Conservation (phyloP, 2,329 filamentous ascomycete species). For the Scolecobasidium constrictum region DNA sequence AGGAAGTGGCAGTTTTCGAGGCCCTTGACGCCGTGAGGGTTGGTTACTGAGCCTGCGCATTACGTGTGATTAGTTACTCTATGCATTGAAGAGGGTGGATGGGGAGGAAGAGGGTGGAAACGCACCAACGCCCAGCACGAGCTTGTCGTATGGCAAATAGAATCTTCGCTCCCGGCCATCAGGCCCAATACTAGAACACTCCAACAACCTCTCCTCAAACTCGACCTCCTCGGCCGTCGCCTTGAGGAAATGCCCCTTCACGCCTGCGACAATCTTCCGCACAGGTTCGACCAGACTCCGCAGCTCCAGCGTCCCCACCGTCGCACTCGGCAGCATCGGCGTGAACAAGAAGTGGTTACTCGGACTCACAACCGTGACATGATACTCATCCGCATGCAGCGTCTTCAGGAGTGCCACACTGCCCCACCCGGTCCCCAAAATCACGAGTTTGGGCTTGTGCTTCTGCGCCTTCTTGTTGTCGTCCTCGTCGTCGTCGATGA, state of each 20-base stretch:
- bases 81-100: no score
- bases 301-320: slow-evolving; percentile 87
- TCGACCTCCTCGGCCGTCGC: slow-evolving; percentile 81
- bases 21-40: slow-evolving; percentile 90
- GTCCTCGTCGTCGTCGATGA: slow-evolving; percentile 80
- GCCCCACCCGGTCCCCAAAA: slow-evolving; percentile 91
- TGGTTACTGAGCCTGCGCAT: slow-evolving; percentile 62
- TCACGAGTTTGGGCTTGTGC: slow-evolving; percentile 84
- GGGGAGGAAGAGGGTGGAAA: slow-evolving; percentile 8
- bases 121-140: slow-evolving; percentile 74
- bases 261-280: slow-evolving; percentile 64
- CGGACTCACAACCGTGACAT: slow-evolving; percentile 89
- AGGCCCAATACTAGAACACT: slow-evolving; percentile 64
- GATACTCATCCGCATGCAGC: slow-evolving; percentile 81
- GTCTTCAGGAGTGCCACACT: slow-evolving; percentile 86
- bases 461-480: slow-evolving; percentile 59
- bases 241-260: slow-evolving; percentile 82
- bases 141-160: slow-evolving; percentile 95
- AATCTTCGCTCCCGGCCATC: slow-evolving; percentile 67
- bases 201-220: slow-evolving; percentile 82
- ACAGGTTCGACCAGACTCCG: slow-evolving; percentile 89
- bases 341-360: slow-evolving; percentile 98
- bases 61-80: not conserved
- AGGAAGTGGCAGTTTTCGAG: slow-evolving; percentile 90
- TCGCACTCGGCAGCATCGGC: slow-evolving; percentile 93